A percentile compares a stretch with the other conserved stretches of the same genome.
Evolutionary conservation across 305 asterid species (phyloP).

Genomic region (Lippia alba): DNA sequence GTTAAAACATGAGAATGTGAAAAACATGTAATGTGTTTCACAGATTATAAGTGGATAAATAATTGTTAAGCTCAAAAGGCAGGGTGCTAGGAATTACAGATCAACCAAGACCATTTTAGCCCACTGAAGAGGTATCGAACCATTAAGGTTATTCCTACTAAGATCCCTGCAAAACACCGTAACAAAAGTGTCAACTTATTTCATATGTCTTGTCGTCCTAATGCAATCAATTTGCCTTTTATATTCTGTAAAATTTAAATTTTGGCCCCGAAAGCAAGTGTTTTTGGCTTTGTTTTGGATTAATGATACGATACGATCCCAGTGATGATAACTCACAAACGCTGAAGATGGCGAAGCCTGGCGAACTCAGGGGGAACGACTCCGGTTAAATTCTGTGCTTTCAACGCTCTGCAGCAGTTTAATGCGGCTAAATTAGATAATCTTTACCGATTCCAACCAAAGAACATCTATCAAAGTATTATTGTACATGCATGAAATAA

Average conservation of each 20-base stretch:
- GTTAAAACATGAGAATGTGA: background rate
- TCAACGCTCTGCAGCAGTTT: slow-evolving; percentile 68
- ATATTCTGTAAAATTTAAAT: background rate
- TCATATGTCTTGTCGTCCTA: background rate
- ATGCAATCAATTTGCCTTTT: background rate
- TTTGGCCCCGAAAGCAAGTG: background rate
- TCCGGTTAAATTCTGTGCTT: slow-evolving; percentile 78
- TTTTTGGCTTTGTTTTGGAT: background rate
- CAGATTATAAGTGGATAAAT: background rate
- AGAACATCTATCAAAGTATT: too few relatives aligned
- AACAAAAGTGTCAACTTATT: background rate
- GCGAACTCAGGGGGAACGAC: slow-evolving; percentile 69
- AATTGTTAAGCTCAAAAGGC: slow-evolving; percentile 1
- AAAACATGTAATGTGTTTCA: too few relatives aligned
- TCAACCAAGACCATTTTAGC: slow-evolving; percentile 69
- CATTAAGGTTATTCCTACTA: slow-evolving; percentile 73
- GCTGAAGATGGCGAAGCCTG: slow-evolving; percentile 69
- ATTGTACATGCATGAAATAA: too few relatives aligned
- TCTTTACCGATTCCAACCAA: background rate
- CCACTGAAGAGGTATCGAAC: slow-evolving; percentile 83
- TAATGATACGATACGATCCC: too few relatives aligned
- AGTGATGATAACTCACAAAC: too few relatives aligned
- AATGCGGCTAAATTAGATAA: slow-evolving; percentile 26
- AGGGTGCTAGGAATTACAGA: slow-evolving; percentile 51
- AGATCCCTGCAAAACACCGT: slow-evolving; percentile 71